These are phyloP conservation scores for Lentinula guzmanii DNA, from an alignment of 768 basidiomycete species.

Conservation along the genomic window DNA sequence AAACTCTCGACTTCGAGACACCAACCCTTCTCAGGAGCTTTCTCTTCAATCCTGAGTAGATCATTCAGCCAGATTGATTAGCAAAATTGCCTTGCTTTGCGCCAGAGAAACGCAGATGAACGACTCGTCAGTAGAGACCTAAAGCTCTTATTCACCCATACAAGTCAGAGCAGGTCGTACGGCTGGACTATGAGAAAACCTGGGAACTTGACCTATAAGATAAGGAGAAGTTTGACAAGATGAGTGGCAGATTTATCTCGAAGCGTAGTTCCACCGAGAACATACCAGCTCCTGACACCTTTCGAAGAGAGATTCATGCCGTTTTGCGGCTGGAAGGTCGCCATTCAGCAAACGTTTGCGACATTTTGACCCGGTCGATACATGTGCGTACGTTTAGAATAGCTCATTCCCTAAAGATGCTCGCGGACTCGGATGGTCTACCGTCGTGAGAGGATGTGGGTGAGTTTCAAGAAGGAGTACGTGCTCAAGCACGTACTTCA, in stretches of 20 bases:
- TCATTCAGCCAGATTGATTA: neutral
- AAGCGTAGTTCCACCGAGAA: neutral
- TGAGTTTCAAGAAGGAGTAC: no score
- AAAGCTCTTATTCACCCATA: slow-evolving; percentile 24
- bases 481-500: no score
- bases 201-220: slow-evolving; percentile 3
- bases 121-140: slow-evolving; percentile 16
- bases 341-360: neutral
- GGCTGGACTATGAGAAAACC: slow-evolving; percentile 27
- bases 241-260: neutral
- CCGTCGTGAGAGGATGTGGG: no score
- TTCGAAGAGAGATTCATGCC: no score
- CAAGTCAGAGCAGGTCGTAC: slow-evolving; percentile 24
- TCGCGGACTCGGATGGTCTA: no score
- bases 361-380: neutral
- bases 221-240: neutral
- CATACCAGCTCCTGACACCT: no score
- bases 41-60: neutral
- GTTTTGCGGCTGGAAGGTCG: no score
- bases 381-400: no score
- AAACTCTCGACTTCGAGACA: neutral
- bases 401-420: no score
- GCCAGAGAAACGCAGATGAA: slow-evolving; percentile 19
- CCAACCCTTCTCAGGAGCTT: neutral
- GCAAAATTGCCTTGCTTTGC: slow-evolving; percentile 10